Base-by-base conservation (phyloP, 2,329 filamentous ascomycete genomes). In the Cladosporium sp. region DNA sequence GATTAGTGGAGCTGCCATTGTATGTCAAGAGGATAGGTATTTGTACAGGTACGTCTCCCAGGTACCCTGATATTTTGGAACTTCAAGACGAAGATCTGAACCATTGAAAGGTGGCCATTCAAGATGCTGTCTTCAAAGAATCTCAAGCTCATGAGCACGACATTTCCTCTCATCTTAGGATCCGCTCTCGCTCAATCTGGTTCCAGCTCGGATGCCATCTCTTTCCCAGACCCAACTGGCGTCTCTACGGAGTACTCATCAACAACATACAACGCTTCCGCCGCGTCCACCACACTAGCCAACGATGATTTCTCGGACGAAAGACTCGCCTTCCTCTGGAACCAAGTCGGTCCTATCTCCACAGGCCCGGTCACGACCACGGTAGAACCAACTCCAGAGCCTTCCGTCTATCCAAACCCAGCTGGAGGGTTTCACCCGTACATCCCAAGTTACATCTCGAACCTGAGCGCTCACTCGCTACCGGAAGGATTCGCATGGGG, bases 241-340 rank as follows among this genome's bases (percentile, higher is more conserved):
- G 55, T 53, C 3, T 57, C 53, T 3, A 55, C 55, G 0, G 42
- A 49, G 3, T 70, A 69, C 32, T 43, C 60, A 7, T 64, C 65
- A 2, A 60, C 62, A n/a, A 66, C 54, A 27, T 72, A 62, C 62
- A 71, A 75, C 60, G 64, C 63, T 32, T 70, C 71, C 4, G 68
- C 70, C 1, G 70, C 72, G 19, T 69, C 68, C 16, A 72, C 72
- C 12, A 65, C 71, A 9, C 62, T 70, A 36, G 67, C 61, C 3
- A 72, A 73, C 30, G 67, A 62, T 1, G 69, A 73, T 50, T 77
- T 74, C 59, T 73, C 72, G 0, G 69, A 75, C 43, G 69, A 75
- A 53, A 69, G 69, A 15, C 63, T 77, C 16, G 70, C 67, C 3
- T 69, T 72, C 33, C 48, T 63, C 15, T 64, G 62, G 62, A 54